Conservation (phyloP, 225 moss, liverwort and hornwort genomes). For the Anthoceros angustus region DNA sequence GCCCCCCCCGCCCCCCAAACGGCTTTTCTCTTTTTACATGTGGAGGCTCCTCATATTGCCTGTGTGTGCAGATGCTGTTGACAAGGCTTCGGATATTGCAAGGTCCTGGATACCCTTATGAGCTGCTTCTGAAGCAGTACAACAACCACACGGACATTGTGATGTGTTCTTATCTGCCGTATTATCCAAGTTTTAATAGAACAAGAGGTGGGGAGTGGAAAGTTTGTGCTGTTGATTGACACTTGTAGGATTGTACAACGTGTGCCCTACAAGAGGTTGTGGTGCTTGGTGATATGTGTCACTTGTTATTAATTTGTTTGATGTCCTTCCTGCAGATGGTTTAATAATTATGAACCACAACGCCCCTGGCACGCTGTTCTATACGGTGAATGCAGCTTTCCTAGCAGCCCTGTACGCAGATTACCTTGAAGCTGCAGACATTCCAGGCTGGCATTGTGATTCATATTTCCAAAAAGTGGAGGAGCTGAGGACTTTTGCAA, state of each 20-base stretch:
- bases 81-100: constrained; percentile 45
- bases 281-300: background rate
- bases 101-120: constrained; percentile 54
- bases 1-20: no score
- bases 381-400: constrained; percentile 54
- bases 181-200: constrained; percentile 27
- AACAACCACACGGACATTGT: constrained; percentile 40
- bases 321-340: constrained; percentile 28
- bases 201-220: constrained; percentile 33
- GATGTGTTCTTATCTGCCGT: constrained; percentile 72
- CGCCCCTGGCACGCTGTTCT: constrained; percentile 48
- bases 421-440: constrained; percentile 42
- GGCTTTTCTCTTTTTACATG: background rate
- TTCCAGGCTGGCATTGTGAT: constrained; percentile 47
- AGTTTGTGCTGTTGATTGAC: background rate
- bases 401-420: constrained; percentile 63
- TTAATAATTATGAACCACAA: constrained; percentile 48
- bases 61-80: constrained; percentile 44
- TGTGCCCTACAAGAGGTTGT: background rate
- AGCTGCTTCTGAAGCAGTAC: constrained; percentile 39
- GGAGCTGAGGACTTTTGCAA: constrained; percentile 24
- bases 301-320: background rate
- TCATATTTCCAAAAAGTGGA: constrained; percentile 7
- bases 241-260: background rate
- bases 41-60: background rate